phyloP scores from a whole-genome alignment of 441 rosid species.

The Biscutella auriculata region DNA sequence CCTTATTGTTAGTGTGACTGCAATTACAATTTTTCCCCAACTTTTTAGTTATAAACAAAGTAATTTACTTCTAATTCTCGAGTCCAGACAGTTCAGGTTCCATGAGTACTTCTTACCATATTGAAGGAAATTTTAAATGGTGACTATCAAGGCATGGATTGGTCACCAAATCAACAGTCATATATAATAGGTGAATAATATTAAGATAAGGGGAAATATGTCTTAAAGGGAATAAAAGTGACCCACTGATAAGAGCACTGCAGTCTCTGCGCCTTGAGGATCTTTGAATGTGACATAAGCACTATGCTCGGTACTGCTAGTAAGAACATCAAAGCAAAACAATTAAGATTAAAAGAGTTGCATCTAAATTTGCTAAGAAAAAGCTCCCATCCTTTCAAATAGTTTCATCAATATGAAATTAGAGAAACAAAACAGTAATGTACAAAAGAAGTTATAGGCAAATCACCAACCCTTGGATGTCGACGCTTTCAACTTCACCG shows the following conservation, averaged over 20 bases:
- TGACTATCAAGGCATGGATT: not conserved
- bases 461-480: constrained; percentile 36
- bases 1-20: not conserved
- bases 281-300: constrained; percentile 60
- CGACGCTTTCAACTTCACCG: constrained; percentile 48
- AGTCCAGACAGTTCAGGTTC: not conserved
- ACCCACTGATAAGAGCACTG: constrained; percentile 51
- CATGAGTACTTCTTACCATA: not conserved
- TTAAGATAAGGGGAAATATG: not conserved
- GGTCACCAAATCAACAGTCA: not conserved
- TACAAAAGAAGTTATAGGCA: not conserved
- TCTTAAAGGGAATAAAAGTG: not conserved
- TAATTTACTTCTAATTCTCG: not conserved
- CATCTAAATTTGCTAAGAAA: not conserved
- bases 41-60: not conserved
- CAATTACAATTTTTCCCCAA: not conserved
- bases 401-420: not conserved
- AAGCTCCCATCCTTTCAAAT: not conserved
- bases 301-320: constrained; percentile 26
- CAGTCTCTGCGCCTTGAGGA: constrained; percentile 59
- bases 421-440: not conserved
- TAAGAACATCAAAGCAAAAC: not conserved
- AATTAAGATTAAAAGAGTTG: not conserved
- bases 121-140: not conserved
- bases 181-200: not conserved